These are phyloP conservation scores for Monoraphidium neglectum DNA, from an alignment of 139 green algal genomes.

Conservation along the genomic window DNA sequence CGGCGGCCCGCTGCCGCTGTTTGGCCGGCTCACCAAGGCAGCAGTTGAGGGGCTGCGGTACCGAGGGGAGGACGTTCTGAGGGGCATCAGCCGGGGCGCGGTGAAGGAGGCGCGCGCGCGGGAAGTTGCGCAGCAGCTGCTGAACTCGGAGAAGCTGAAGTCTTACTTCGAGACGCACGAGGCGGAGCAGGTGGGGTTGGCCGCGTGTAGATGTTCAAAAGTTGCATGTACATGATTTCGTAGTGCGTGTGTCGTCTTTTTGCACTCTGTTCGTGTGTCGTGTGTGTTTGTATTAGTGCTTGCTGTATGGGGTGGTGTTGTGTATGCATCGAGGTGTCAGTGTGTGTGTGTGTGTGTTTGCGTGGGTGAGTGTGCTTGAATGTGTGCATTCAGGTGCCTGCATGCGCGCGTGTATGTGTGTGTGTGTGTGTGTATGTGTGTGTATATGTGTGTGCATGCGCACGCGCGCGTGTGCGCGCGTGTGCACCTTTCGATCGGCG, in stretches of 20 bases:
- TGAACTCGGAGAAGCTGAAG: constrained; percentile 76
- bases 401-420: too few species aligned
- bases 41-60: constrained; percentile 73
- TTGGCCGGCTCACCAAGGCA: constrained; percentile 48
- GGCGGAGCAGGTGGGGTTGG: constrained; percentile 43
- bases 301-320: not conserved
- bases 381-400: too few species aligned
- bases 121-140: constrained; percentile 89
- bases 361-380: too few species aligned
- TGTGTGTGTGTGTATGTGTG: too few species aligned
- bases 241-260: too few species aligned
- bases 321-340: too few species aligned
- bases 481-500: too few species aligned
- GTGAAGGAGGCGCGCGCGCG: constrained; percentile 84
- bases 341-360: too few species aligned
- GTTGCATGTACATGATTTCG: too few species aligned
- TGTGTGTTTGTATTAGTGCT: not conserved
- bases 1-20: constrained; percentile 37
- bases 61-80: constrained; percentile 81
- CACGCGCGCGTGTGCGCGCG: too few species aligned
- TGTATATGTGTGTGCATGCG: too few species aligned
- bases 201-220: not conserved
- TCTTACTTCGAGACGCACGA: constrained; percentile 89
- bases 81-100: constrained; percentile 70
- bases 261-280: too few species aligned